Percentiles rank a stretch among this genome's conserved stretches.
These are phyloP conservation scores for Schizopora paradoxa DNA, from an alignment of 1,284 basidiomycete species.

Conservation along the genomic window DNA sequence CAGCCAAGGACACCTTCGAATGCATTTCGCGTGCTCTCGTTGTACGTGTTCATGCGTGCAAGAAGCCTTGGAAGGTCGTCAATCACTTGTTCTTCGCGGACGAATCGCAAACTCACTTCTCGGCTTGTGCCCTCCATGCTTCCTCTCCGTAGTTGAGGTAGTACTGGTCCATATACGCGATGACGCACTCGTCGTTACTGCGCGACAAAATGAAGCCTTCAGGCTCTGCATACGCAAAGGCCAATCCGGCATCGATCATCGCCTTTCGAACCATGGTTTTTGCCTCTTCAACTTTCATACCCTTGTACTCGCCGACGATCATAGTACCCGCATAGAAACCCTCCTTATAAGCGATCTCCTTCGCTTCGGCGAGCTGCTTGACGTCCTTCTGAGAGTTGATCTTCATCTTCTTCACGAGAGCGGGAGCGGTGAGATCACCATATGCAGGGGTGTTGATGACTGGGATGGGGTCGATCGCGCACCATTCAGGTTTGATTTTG, in stretches of 20 bases:
- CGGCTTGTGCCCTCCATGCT: slow-evolving; percentile 80
- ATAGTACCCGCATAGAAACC: slow-evolving; percentile 95
- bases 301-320: slow-evolving; percentile 87
- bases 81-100: slow-evolving; percentile 3
- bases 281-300: slow-evolving; percentile 83
- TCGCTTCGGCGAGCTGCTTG: slow-evolving; percentile 92
- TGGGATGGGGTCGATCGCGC: slow-evolving; percentile 79
- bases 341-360: slow-evolving; percentile 98
- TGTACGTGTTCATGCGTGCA: slow-evolving; percentile 86
- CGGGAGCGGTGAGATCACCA: slow-evolving; percentile 88
- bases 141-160: slow-evolving; percentile 97
- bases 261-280: slow-evolving; percentile 85
- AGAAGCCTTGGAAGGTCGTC: slow-evolving; percentile 51
- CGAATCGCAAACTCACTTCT: slow-evolving; percentile 52
- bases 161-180: slow-evolving; percentile 99
- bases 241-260: slow-evolving; percentile 77
- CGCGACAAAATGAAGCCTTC: slow-evolving; percentile 89
- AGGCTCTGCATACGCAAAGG: slow-evolving; percentile 93
- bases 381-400: slow-evolving; percentile 94
- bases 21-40: slow-evolving; percentile 82
- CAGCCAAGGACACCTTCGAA: slow-evolving; percentile 93
- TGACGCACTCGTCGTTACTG: slow-evolving; percentile 93
- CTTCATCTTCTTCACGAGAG: slow-evolving; percentile 85
- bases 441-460: slow-evolving; percentile 88
- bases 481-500: slow-evolving; percentile 92